Evolutionary conservation across 352 stramenopile genomes (phyloP), one percentile per base, ranked within the genome.

Genomic region (Plasmopara viticola): DNA sequence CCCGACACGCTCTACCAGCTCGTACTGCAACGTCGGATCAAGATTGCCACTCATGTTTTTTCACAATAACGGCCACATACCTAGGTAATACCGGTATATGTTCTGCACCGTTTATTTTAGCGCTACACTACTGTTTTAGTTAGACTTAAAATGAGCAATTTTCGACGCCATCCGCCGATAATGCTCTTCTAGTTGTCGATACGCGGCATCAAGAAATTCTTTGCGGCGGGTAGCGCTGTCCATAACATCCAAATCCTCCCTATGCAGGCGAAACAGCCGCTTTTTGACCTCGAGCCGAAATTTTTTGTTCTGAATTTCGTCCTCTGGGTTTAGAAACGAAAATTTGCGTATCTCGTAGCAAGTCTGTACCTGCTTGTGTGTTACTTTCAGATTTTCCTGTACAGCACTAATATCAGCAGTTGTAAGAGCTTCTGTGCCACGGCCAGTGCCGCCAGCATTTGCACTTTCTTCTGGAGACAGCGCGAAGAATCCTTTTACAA

Each of bases 241-340:
- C 79, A 90, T 90, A 35, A 55, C 78, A 37, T 90, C 81, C 31
- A 94, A 44, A 29, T 92, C 81, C 48, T 90, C 84, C 10, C 56
- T 62, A 44, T 90, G 71, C 30, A 75, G 52, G 47, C 68, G 78
- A 51, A 84, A 81, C 39, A 94, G 73, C 25, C 84, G 81, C 59
- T 84, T 84, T 62, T 94, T 94, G 39, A 94, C 74, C 60, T 94
- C 79, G 4, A 92, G 58, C 0, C 81, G 77, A 60, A 71, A 94
- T 34, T 74, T 75, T 51, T 85, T 91, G 64, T 52, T 64, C 48
- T 73, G 60, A 17, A 57, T 56, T 9, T 82, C 72, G 62, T 94
- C 68, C 14, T 18, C 56, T 6, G 55, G 51, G 53, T 84, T 60
- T 12, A 92, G 51, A 29, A 83, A 78, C 7, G 65, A 45, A 47